Evolutionary conservation across 129 eudicot genomes (phyloP).

Genomic region (Helianthus tuberosus): DNA sequence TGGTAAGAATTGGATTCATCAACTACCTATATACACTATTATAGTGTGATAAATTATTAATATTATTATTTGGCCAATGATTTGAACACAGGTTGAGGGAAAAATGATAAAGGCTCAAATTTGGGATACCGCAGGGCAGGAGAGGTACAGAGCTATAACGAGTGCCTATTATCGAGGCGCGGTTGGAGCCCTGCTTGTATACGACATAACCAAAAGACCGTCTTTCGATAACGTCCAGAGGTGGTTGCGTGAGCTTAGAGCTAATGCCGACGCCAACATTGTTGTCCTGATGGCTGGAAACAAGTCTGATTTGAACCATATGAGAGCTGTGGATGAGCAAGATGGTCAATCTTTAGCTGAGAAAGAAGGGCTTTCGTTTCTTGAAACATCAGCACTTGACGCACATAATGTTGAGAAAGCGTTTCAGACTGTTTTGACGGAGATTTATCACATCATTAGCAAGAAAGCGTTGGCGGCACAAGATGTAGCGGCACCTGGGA

Average conservation of each 20-base stretch:
- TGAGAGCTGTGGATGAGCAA: slow-evolving; percentile 60
- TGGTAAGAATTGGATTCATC: not conserved
- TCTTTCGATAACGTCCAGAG: slow-evolving; percentile 76
- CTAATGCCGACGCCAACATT: slow-evolving; percentile 81
- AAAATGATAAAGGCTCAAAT: slow-evolving; percentile 90
- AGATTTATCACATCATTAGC: slow-evolving; percentile 75
- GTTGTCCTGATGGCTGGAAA: slow-evolving; percentile 86
- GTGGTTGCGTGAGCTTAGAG: slow-evolving; percentile 79
- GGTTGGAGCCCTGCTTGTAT: slow-evolving; percentile 76
- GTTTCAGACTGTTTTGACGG: slow-evolving; percentile 68
- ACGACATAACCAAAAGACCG: slow-evolving; percentile 76
- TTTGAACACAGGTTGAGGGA: slow-evolving; percentile 63
- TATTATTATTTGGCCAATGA: slow-evolving; percentile 5
- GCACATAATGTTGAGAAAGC: slow-evolving; percentile 72
- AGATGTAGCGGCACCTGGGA: slow-evolving; percentile 65
- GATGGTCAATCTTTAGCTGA: slow-evolving; percentile 77
- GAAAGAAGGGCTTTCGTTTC: slow-evolving; percentile 83
- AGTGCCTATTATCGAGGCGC: slow-evolving; percentile 94
- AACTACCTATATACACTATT: not conserved
- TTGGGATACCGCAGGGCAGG: slow-evolving; percentile 95
- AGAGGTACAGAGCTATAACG: slow-evolving; percentile 81
- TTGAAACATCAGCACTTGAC: slow-evolving; percentile 83
- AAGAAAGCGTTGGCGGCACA: slow-evolving; percentile 87
- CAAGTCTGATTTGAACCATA: slow-evolving; percentile 77
- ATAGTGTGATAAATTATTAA: not conserved